Evolutionary conservation across 1,284 basidiomycete genomes (phyloP), one percentile per base, ranked within the genome.

Genomic region (Ceratobasidium sp.): DNA sequence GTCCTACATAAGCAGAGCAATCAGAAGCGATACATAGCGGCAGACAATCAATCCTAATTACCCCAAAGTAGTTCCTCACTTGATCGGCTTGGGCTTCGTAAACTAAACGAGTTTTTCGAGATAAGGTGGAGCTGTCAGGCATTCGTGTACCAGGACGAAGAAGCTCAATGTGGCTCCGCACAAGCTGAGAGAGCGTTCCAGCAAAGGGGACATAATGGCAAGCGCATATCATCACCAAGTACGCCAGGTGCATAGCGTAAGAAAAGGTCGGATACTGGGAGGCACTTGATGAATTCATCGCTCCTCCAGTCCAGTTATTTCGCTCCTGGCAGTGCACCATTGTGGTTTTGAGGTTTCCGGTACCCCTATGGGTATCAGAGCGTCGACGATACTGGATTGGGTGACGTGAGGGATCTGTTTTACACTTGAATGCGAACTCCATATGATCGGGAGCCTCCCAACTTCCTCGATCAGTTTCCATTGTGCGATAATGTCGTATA

Each of bases 381-480:
- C 52, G 52, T 16, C 52, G 52, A 3, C 52, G 52, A 34, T 32
- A 52, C 48, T 52, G 52, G 12, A 55, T n/a, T 6, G 30, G 3
- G 18, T 55, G 52, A 18, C 16, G 28, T n/a, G 8, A 12, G 4
- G 52, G 52, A 21, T 55, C 28, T 16, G 30, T 55, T 18, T 34
- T 55, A 18, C 52, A 55, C 30, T 14, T n/a, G 16, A 55, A 55
- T 32, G 30, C 28, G 21, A 32, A 55, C 30, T 55, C 52, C 30
- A 55, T 12, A n/a, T 55, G 30, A 16, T 55, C 30, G 28, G 52
- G 52, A 23, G 52, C 52, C 52, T 55, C 48, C 48, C 48, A 52
- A 28, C 18, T 52, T 8, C 48, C 48, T 5, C 48, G 26, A 23
- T 52, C 26, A 16, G 48, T 48, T n/a, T 48, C 45, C 45, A 48